A percentile compares a stretch with the other conserved stretches of the same genome.
Evolutionary conservation across 2,329 filamentous ascomycete genomes (phyloP).

Genomic region (Epichloe sylvatica): DNA sequence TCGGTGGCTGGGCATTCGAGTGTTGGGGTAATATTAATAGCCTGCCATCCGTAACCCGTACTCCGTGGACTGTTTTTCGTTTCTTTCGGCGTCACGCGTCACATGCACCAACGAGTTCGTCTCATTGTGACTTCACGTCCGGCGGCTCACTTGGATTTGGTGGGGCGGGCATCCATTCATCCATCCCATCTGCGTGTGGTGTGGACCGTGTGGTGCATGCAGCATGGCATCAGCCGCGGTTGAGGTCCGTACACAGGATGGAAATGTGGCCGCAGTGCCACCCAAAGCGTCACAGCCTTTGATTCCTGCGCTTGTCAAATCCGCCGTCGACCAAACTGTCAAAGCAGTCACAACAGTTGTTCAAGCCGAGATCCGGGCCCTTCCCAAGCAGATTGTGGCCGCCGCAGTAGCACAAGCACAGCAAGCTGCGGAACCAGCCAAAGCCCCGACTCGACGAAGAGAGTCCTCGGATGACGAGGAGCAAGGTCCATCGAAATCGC

Average conservation of each 20-base stretch:
- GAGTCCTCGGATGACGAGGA: slow-evolving; percentile 1
- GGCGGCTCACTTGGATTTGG: too few species aligned
- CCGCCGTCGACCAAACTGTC: slow-evolving; percentile 5
- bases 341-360: slow-evolving; percentile 6
- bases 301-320: slow-evolving; percentile 6
- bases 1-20: background rate
- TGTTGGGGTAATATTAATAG: background rate
- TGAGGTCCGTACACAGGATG: slow-evolving; percentile 3
- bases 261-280: background rate
- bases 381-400: slow-evolving; percentile 5
- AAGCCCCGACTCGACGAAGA: background rate
- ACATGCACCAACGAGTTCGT: too few species aligned
- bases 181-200: too few species aligned
- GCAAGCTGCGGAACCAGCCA: background rate
- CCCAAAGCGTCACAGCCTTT: slow-evolving; percentile 1
- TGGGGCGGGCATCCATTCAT: too few species aligned
- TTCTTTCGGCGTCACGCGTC: background rate
- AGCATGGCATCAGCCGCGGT: slow-evolving; percentile 2
- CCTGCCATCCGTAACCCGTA: too few species aligned
- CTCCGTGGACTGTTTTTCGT: too few species aligned
- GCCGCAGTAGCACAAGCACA: slow-evolving; percentile 4
- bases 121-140: too few species aligned
- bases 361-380: slow-evolving; percentile 6
- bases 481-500: slow-evolving; percentile 3
- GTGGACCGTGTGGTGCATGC: background rate